Conservation (phyloP, 2,329 filamentous ascomycete species). For the Penicillium sumatraense region DNA sequence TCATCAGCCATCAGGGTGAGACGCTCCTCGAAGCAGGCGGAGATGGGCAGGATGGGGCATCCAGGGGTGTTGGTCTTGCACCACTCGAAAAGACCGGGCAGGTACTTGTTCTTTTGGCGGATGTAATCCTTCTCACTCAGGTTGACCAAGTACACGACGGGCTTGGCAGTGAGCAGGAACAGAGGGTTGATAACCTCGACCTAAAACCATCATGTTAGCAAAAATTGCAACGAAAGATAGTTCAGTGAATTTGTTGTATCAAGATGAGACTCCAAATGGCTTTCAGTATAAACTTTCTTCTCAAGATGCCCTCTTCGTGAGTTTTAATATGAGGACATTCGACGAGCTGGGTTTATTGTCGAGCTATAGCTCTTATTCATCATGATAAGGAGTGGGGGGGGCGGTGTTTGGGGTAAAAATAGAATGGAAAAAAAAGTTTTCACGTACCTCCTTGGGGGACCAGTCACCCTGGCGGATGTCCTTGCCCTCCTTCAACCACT, state of each 20-base stretch:
- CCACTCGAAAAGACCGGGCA: slow-evolving; percentile 92
- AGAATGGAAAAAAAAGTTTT: slow-evolving; percentile 20
- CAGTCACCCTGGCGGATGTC: slow-evolving; percentile 91
- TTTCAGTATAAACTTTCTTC: slow-evolving; percentile 78
- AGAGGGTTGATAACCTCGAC: slow-evolving; percentile 97
- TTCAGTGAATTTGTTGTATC: slow-evolving; percentile 14
- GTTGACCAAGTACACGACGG: slow-evolving; percentile 96
- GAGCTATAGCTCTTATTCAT: slow-evolving; percentile 98
- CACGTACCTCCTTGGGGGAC: slow-evolving; percentile 86
- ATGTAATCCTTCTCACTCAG: slow-evolving; percentile 96
- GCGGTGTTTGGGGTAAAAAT: slow-evolving; percentile 3
- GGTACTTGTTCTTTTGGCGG: slow-evolving; percentile 99
- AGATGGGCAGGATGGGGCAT: slow-evolving; percentile 91
- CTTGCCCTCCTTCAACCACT: slow-evolving; percentile 83
- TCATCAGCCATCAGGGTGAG: slow-evolving; percentile 80
- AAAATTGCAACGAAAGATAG: slow-evolving; percentile 23
- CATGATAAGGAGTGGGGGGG: slow-evolving; percentile 60
- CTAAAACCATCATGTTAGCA: slow-evolving; percentile 54
- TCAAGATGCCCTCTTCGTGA: slow-evolving; percentile 81
- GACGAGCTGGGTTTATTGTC: slow-evolving; percentile 97
- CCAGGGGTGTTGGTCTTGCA: slow-evolving; percentile 86
- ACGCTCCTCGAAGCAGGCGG: slow-evolving; percentile 90
- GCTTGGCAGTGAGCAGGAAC: slow-evolving; percentile 93
- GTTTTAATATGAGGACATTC: slow-evolving; percentile 74
- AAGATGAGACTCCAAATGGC: slow-evolving; percentile 41